Evolutionary conservation across 179 eudicot genomes (phyloP), one percentile per base, ranked within the genome.

Genomic region (Silene vulgaris): DNA sequence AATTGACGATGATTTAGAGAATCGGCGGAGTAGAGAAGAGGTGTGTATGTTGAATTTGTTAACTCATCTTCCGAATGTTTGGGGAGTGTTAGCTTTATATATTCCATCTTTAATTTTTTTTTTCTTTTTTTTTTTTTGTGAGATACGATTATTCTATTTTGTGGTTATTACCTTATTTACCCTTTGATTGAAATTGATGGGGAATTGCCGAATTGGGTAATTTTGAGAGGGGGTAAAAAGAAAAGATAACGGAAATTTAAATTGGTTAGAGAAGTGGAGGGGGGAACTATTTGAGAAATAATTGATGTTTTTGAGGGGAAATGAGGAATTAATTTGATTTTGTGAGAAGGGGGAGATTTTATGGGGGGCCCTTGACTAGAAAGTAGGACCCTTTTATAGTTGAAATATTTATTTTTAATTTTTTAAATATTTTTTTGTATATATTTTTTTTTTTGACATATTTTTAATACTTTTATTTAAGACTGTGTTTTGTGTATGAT

Each of bases 11-110:
- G 40, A 35, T 35, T 77, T 1, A 16, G 1, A 48, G 56, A 71
- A 23, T 50, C 9, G 84, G 78, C 65, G 65, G 76, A 69, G 52
- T 73, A 71, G 74, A 81, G 74, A 50, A 82, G 77, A 73, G 84
- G 66, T 20, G 74, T 50, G 26, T 82, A 26, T 8, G 67, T n/a
- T 40, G 59, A 52, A 52, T 13, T 52, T 20, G 78, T 73, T 21
- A 68, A 43, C 29, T 78, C 76, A 71, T 63, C 75, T 11, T 80
- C 85, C 75, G 77, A 71, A 26, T 69, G 75, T 30, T 30, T 75
- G 7, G 82, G 72, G 62, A 71, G 57, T 61, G 30, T 17, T 1
- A 69, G 23, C 72, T 69, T 69, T 69, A 69, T 69, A 69, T 69
- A 69, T 12, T 8, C 70, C 70, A 66, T 66, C 6, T 66, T 66